phyloP scores from a whole-genome alignment of 108 stramenopile genomes.

The Nitzschia sp. region DNA sequence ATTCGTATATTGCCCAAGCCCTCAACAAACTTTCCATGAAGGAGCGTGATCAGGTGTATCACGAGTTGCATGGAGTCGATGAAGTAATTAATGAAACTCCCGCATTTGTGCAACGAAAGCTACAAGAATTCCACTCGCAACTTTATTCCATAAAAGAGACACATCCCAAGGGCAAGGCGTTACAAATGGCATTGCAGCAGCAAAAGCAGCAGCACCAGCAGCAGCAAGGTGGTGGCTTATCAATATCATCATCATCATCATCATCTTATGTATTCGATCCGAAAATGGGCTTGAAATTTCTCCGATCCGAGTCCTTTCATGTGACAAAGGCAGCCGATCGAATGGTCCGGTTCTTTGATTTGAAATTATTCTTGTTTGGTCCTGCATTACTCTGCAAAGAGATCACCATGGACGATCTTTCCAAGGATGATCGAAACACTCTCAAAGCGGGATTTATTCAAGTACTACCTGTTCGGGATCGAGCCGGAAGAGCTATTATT shows the following conservation, averaged over 20 bases:
- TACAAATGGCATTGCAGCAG: not conserved
- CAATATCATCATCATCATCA: no score
- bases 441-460: constrained; percentile 8
- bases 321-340: constrained; percentile 13
- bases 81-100: constrained; percentile 1
- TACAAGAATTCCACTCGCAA: not conserved
- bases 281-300: constrained; percentile 19
- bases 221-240: no score
- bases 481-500: constrained; percentile 16
- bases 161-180: not conserved
- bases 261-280: not conserved
- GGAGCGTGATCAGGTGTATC: constrained; percentile 11
- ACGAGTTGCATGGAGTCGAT: constrained; percentile 20
- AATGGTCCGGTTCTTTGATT: constrained; percentile 14
- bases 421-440: constrained; percentile 4
- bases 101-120: not conserved
- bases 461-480: constrained; percentile 25
- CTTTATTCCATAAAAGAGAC: not conserved
- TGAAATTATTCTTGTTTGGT: constrained; percentile 21
- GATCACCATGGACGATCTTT: constrained; percentile 24
- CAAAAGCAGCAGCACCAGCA: no score
- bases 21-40: constrained; percentile 12
- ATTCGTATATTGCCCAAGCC: constrained; percentile 3
- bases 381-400: not conserved
- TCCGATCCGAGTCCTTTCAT: constrained; percentile 23